Percentiles rank a stretch among this genome's conserved stretches.
These are phyloP conservation scores for Heliosperma pusillum DNA, from an alignment of 148 eudicot species.

Conservation along the genomic window DNA sequence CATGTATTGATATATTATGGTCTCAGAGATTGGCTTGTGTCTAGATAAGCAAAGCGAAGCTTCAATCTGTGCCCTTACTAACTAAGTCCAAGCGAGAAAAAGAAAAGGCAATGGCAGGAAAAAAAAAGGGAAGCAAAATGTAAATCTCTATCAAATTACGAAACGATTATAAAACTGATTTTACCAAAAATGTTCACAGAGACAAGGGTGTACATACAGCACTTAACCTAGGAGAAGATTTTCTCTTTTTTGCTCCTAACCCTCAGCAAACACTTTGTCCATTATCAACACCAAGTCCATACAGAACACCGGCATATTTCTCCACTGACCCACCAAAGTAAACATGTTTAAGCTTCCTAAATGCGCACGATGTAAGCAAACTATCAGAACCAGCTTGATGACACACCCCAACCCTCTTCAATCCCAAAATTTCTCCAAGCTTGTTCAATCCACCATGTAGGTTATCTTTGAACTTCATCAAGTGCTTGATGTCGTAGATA, in stretches of 20 bases:
- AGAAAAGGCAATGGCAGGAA: background rate
- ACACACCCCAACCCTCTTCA: constrained; percentile 43
- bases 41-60: too few relatives aligned
- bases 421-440: constrained; percentile 38
- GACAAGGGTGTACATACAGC: constrained; percentile 19
- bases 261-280: constrained; percentile 28
- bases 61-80: too few relatives aligned
- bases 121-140: background rate
- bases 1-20: too few relatives aligned
- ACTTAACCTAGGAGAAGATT: background rate
- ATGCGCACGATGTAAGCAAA: constrained; percentile 46
- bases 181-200: constrained; percentile 22
- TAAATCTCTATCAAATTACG: constrained; percentile 9
- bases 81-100: background rate
- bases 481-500: constrained; percentile 41
- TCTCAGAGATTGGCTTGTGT: too few relatives aligned
- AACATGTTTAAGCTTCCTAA: constrained; percentile 43
- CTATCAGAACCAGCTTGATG: constrained; percentile 54
- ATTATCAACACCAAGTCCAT: constrained; percentile 42
- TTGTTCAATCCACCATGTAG: constrained; percentile 49
- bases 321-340: constrained; percentile 42
- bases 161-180: constrained; percentile 21
- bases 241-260: constrained; percentile 12
- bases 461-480: constrained; percentile 41
- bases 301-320: constrained; percentile 49